A percentile compares a stretch with the other conserved stretches of the same genome.
Conservation (phyloP, 208 protist species). For the Acanthamoeba sp. region DNA sequence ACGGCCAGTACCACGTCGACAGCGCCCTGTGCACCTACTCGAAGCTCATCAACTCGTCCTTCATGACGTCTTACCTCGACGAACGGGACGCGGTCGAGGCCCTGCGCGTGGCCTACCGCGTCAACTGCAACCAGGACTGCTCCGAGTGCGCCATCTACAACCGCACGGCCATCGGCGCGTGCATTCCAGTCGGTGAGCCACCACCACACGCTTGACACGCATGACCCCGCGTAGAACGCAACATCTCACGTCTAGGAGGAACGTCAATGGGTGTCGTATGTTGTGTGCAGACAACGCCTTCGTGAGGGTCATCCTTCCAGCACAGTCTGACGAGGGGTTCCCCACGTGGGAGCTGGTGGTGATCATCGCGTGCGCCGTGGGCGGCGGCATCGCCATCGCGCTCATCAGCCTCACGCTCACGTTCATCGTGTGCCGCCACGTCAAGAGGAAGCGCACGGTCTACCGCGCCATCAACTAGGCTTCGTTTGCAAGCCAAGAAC, state of each 20-base stretch:
- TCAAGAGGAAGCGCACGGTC: too few relatives aligned
- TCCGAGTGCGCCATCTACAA: not conserved
- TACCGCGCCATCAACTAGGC: too few relatives aligned
- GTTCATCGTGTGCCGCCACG: too few relatives aligned
- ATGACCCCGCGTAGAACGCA: not conserved
- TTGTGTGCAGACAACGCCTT: not conserved
- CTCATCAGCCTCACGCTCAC: too few relatives aligned
- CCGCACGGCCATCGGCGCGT: not conserved
- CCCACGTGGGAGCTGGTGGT: too few relatives aligned
- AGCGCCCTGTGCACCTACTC: slow-evolving; percentile 3
- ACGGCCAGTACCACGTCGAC: not conserved
- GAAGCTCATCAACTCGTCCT: not conserved
- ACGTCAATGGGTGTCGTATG: too few relatives aligned
- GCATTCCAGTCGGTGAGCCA: not conserved
- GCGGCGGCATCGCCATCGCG: too few relatives aligned
- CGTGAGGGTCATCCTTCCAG: not conserved
- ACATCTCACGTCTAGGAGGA: too few relatives aligned
- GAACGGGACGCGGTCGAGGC: not conserved
- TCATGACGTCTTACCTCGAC: not conserved
- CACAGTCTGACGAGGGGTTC: too few relatives aligned
- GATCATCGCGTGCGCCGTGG: too few relatives aligned
- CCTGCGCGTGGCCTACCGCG: slow-evolving; percentile 4
- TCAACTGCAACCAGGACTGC: slow-evolving; percentile 23
- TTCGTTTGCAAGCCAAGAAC: too few relatives aligned
- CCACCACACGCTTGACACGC: not conserved